Evolutionary conservation across 331 rosid species (phyloP), one percentile per base, ranked within the genome.

Genomic region (Telfairia occidentalis): DNA sequence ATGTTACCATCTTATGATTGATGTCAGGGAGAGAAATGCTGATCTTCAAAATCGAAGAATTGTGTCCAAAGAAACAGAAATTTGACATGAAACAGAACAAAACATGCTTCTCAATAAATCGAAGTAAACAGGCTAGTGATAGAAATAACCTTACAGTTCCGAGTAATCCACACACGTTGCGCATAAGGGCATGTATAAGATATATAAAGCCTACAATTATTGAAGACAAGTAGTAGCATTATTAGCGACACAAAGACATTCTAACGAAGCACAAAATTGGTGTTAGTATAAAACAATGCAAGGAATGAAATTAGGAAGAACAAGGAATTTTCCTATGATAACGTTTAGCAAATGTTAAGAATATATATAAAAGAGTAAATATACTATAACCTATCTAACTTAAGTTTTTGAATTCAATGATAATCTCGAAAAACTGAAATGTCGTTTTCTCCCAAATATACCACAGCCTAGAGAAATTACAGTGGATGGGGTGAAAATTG

Each of bases 111-210:
- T 59, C 5, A 32, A n/a, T 18, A n/a, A 1, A 50, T 43, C n/a
- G 8, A 73, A 37, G 35, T 73, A 18, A 42, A 53, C 29, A 9
- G 48, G 48, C 15, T 1, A 16, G 73, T 76, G 24, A 29, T 24
- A 48, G 77, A 74, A 76, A 73, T 81, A 79, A 92, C 97, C 97
- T 90, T 90, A 67, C 87, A 79, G 60, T 90, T 92, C 67, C 95
- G 87, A 28, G 95, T 66, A 85, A 90, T 90, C 96, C 96, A 92
- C 55, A 73, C 95, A 30, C 95, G 91, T 80, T 92, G 95, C 3
- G 96, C 97, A 77, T 83, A 90, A 21, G 95, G 97, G 86, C 97
- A 92, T 4, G 53, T 64, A 77, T 92, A 88, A 54, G 96, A 85
- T 81, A 92, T 84, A 83, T 87, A 92, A 88, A 92, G 81, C 90